Conservation (phyloP, 371 early-diverging fungal genomes). For the Batkoa obscura region DNA sequence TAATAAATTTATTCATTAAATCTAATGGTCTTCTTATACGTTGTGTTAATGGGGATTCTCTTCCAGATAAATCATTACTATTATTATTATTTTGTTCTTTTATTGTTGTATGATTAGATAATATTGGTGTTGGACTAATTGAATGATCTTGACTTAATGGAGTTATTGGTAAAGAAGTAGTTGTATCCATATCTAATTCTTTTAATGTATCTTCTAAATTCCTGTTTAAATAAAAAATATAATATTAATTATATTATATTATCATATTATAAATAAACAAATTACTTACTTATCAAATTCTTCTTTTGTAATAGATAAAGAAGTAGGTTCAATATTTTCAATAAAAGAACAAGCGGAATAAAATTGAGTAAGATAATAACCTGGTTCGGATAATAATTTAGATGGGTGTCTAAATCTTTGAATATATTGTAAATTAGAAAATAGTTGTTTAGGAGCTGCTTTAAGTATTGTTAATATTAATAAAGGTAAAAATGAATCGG, state of each 20-base stretch:
- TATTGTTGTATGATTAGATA: no score
- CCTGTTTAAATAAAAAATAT: neutral
- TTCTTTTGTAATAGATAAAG: constrained; percentile 45
- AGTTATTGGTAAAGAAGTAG: no score
- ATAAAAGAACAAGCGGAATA: constrained; percentile 46
- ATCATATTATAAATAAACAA: neutral
- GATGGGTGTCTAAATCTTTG: constrained; percentile 58
- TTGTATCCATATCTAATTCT: neutral
- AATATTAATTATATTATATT: neutral
- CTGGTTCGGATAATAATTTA: constrained; percentile 55
- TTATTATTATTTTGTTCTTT: neutral
- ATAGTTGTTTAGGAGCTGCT: constrained; percentile 52
- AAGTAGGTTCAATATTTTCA: constrained; percentile 34
- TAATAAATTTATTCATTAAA: neutral
- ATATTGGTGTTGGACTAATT: no score
- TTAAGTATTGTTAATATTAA: constrained; percentile 59
- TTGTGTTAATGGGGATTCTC: neutral
- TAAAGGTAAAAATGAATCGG: constrained; percentile 67
- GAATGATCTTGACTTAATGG: no score
- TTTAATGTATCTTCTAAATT: constrained; percentile 3
- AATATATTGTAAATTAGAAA: constrained; percentile 74
- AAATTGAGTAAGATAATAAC: constrained; percentile 66
- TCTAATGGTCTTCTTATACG: constrained; percentile 2
- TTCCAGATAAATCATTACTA: neutral
- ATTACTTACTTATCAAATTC: constrained; percentile 30